Base-by-base conservation (phyloP, 2,329 filamentous ascomycete species). In the Paraphaeosphaeria minitans region DNA sequence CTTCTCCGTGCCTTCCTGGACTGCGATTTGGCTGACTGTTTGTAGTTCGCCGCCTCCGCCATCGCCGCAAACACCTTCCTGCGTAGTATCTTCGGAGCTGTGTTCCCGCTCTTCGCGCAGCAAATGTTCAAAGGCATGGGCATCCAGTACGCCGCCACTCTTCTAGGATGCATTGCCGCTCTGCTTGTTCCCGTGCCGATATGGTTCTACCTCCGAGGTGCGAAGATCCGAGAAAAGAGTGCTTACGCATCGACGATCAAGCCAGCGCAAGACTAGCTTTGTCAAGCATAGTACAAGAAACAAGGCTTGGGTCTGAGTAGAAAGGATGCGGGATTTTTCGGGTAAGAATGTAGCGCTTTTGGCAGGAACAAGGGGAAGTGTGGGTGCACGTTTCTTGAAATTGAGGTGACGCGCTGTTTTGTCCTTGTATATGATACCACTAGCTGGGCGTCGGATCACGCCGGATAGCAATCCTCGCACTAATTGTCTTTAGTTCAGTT, bases 11-110 rank as follows among this genome's bases (percentile, higher is more conserved):
- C 8, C 6, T 46, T 37, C 27, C 4, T 12, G 2, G 21, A 43
- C 41, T 21, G 19, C 14, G 42, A 29, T n/a, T 10, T 31, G 2
- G 35, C 67, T 72, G 31, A 71, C 48, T 10, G 8, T 7, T 33
- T 0, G 9, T 55, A 74, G 70, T 81, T 80, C 63, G 82, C 83
- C 22, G 82, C 83, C 21, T 83, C 81, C 0, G 83, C 83, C 16
- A 83, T 85, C 48, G 83, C 83, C 21, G 83, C 83, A 16, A 85
- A 85, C 58, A 85, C 83, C 0, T 82, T 85, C 71, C 74, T 84
- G 19, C 80, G 83, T 45, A 82, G 79, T 27, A 66, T 84, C 19
- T 80, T 77, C 49, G 83, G 82, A 41, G 81, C 81, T 22, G 78
- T 73, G 1, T 84, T 85, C 67, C 84, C 84, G 1, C 79, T 86